These are phyloP conservation scores for Zelopaecilomyces penicillatus DNA, from an alignment of 2,329 filamentous ascomycete species.

Conservation along the genomic window DNA sequence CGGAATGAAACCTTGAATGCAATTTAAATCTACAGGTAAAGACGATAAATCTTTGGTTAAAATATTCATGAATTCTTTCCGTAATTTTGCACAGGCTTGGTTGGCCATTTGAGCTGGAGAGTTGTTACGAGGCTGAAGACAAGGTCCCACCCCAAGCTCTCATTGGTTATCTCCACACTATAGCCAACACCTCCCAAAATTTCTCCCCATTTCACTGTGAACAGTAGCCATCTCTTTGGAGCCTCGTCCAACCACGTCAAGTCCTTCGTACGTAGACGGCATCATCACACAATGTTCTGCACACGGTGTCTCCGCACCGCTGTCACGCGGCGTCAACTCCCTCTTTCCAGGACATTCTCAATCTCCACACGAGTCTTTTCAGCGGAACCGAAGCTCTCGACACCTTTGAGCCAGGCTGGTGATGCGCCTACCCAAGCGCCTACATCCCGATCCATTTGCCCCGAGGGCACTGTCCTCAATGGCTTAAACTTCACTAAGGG, in stretches of 20 bases:
- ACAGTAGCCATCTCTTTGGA: constrained; percentile 2
- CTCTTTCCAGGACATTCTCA: constrained; percentile 31
- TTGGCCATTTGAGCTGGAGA: not conserved
- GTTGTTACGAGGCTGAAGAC: not conserved
- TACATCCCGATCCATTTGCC: constrained; percentile 41
- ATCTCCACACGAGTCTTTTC: constrained; percentile 27
- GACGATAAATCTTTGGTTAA: too few species aligned
- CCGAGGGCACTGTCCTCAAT: constrained; percentile 60
- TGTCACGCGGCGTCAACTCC: constrained; percentile 21
- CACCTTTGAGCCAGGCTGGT: constrained; percentile 23
- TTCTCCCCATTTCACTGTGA: constrained; percentile 6
- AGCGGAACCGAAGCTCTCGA: constrained; percentile 29
- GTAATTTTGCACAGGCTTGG: too few species aligned
- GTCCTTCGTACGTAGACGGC: not conserved
- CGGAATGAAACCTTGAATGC: constrained; percentile 14
- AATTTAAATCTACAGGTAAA: not conserved
- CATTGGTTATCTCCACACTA: constrained; percentile 17
- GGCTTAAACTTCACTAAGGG: constrained; percentile 74
- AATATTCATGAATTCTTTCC: too few species aligned
- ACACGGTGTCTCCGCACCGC: constrained; percentile 41
- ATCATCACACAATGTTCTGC: constrained; percentile 30
- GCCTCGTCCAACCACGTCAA: constrained; percentile 16
- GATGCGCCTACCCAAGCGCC: constrained; percentile 22
- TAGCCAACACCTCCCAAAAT: constrained; percentile 19
- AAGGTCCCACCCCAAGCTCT: constrained; percentile 1